Percentiles rank a stretch among this genome's conserved stretches.
Conservation (phyloP, 2,329 filamentous ascomycete genomes). For the Hypoxylon sp. region DNA sequence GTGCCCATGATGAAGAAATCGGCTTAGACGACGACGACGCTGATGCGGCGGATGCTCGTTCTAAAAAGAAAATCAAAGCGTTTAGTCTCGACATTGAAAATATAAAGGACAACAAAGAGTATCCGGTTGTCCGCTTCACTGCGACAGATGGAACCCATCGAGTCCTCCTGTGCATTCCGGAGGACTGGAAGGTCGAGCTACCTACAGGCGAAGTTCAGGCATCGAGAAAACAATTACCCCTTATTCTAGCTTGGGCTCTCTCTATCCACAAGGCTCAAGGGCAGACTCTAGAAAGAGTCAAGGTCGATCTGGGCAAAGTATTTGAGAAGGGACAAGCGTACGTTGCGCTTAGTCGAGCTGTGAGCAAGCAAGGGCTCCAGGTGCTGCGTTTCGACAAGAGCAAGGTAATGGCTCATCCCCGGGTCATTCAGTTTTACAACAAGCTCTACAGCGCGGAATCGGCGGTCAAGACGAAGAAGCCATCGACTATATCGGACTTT, state of each 20-base stretch:
- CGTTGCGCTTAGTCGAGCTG: constrained; percentile 94
- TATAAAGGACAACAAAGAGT: constrained; percentile 70
- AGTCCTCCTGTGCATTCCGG: constrained; percentile 84
- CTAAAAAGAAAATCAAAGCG: constrained; percentile 70
- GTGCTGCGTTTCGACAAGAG: constrained; percentile 88
- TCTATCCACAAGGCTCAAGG: constrained; percentile 99
- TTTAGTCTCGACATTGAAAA: constrained; percentile 61
- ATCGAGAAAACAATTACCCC: constrained; percentile 82
- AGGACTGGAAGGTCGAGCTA: constrained; percentile 97
- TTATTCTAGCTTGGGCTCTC: constrained; percentile 96
- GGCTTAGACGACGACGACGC: constrained; percentile 63
- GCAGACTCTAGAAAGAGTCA: constrained; percentile 92
- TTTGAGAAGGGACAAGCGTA: constrained; percentile 99
- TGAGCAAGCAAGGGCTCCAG: constrained; percentile 86
- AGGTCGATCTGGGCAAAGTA: constrained; percentile 90
- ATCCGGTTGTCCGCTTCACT: constrained; percentile 87
- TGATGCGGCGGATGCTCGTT: constrained; percentile 57
- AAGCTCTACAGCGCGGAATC: constrained; percentile 82
- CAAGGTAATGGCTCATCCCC: constrained; percentile 95
- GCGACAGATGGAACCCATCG: constrained; percentile 82
- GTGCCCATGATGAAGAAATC: constrained; percentile 53
- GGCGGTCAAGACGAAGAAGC: constrained; percentile 54
- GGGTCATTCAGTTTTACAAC: constrained; percentile 87
- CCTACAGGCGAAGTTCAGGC: constrained; percentile 95
- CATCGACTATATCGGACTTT: constrained; percentile 59